These are phyloP conservation scores for Diaporthe ilicicola DNA, from an alignment of 2,329 filamentous ascomycete species.

Conservation along the genomic window DNA sequence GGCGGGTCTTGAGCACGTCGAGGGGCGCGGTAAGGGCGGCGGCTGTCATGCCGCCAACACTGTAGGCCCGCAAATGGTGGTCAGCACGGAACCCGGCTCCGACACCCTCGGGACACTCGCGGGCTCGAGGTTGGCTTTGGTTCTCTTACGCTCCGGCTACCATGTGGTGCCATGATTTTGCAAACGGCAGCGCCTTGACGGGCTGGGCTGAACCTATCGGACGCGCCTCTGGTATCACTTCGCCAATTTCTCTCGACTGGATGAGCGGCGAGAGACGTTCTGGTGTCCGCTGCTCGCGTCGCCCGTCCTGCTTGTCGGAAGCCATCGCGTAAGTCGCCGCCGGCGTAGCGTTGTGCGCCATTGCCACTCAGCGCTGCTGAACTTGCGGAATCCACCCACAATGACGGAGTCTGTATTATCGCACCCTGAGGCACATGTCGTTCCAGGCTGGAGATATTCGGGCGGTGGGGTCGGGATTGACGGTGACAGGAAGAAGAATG, in stretches of 20 bases:
- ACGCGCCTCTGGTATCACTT: constrained; percentile 52
- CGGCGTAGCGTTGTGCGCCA: constrained; percentile 33
- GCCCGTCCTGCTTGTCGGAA: constrained; percentile 25
- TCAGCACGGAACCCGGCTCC: constrained; percentile 26
- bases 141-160: constrained; percentile 82
- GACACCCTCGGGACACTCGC: neutral
- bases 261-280: constrained; percentile 47
- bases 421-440: constrained; percentile 15
- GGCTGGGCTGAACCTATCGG: constrained; percentile 39
- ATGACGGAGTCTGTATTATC: constrained; percentile 7
- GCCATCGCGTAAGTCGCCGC: constrained; percentile 32
- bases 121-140: neutral
- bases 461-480: neutral
- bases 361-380: constrained; percentile 17
- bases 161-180: constrained; percentile 91
- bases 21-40: constrained; percentile 93
- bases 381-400: neutral
- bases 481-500: constrained; percentile 3
- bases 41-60: constrained; percentile 88
- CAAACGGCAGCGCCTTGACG: constrained; percentile 57
- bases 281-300: constrained; percentile 15
- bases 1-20: constrained; percentile 90
- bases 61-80: constrained; percentile 45
- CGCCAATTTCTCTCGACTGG: constrained; percentile 70
- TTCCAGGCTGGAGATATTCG: neutral